Percentiles rank a stretch among this genome's conserved stretches.
Conservation (phyloP, 1,284 basidiomycete species). For the Caloboletus inedulis region DNA sequence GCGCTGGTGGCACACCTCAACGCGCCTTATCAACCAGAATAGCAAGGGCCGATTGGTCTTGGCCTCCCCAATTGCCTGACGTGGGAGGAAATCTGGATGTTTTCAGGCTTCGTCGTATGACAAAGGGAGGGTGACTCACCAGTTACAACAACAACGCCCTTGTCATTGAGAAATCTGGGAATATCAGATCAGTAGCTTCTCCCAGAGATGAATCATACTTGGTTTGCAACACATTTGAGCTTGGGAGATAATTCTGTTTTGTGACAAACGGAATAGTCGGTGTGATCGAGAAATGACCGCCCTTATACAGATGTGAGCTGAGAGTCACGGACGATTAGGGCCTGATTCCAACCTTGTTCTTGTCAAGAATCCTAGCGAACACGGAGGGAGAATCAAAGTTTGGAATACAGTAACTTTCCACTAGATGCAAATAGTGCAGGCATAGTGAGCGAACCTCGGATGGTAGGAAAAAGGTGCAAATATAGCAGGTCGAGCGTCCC, state of each 20-base stretch:
- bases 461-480: neutral
- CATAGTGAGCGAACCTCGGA: conserved; percentile 1
- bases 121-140: conserved; percentile 38
- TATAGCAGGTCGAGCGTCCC: neutral
- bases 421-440: conserved; percentile 34
- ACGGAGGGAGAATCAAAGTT: conserved; percentile 91
- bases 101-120: neutral
- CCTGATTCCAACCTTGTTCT: conserved; percentile 55
- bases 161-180: conserved; percentile 70
- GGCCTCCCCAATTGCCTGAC: conserved; percentile 46
- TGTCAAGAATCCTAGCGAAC: conserved; percentile 85
- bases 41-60: conserved; percentile 60
- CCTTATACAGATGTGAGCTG: conserved; percentile 40
- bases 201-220: conserved; percentile 44
- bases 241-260: conserved; percentile 86
- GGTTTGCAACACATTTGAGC: conserved; percentile 83
- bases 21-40: conserved; percentile 84
- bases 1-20: conserved; percentile 53
- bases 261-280: conserved; percentile 65
- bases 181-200: neutral
- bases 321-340: neutral
- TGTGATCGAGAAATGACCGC: conserved; percentile 88
- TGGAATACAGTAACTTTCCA: conserved; percentile 88
- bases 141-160: conserved; percentile 76
- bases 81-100: conserved; percentile 71